Evolutionary conservation across 495 filamentous ascomycete genomes (phyloP).

Genomic region (Patellaria atrata): DNA sequence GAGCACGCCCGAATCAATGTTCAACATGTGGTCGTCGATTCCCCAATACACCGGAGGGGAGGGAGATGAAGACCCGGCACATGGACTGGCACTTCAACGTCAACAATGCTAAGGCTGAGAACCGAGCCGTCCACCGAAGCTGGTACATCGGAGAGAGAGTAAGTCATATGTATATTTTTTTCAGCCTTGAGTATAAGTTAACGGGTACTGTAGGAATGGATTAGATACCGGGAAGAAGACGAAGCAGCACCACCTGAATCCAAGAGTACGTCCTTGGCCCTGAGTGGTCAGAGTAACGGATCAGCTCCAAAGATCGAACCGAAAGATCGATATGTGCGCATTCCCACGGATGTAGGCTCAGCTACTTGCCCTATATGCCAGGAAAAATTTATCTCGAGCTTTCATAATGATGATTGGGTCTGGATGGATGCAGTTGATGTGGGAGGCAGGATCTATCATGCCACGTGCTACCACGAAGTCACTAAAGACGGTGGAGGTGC

Average conservation of each 20-base stretch:
- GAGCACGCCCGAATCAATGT: constrained; percentile 67
- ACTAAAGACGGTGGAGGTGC: constrained; percentile 32
- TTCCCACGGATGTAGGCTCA: constrained; percentile 60
- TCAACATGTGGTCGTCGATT: constrained; percentile 86
- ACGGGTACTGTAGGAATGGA: constrained; percentile 58
- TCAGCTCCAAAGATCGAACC: constrained; percentile 40
- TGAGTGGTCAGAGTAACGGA: background rate
- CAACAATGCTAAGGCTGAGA: constrained; percentile 69
- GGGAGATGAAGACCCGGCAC: constrained; percentile 75
- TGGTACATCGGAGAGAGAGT: constrained; percentile 91
- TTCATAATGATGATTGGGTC: constrained; percentile 88
- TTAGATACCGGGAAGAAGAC: constrained; percentile 59
- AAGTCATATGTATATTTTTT: constrained; percentile 26
- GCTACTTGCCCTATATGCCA: constrained; percentile 84
- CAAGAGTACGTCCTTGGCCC: constrained; percentile 25
- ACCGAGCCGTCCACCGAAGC: constrained; percentile 70
- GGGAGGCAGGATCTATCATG: constrained; percentile 70
- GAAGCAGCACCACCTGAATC: constrained; percentile 42
- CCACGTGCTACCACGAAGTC: constrained; percentile 75
- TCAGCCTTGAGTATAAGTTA: constrained; percentile 3
- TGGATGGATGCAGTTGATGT: constrained; percentile 83
- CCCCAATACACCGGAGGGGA: constrained; percentile 57
- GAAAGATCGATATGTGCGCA: constrained; percentile 61
- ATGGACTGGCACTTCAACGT: constrained; percentile 97
- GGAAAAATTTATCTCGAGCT: constrained; percentile 81